These are phyloP conservation scores for Firmiana major DNA, from an alignment of 345 rosid genomes.

Conservation along the genomic window DNA sequence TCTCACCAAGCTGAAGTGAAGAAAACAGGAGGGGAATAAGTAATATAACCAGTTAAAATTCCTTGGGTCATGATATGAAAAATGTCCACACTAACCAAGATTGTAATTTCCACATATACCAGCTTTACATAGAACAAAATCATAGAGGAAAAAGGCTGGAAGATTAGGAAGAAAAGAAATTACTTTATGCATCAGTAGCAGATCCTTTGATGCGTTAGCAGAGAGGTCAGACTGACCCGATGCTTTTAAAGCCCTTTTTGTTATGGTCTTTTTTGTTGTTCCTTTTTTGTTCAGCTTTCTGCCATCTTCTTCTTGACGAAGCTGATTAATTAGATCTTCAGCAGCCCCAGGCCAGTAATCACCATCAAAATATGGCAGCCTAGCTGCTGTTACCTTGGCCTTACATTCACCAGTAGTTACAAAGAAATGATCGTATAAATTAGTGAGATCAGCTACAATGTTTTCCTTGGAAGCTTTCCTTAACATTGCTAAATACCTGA, in stretches of 20 bases:
- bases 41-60: not conserved
- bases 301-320: slow-evolving; percentile 94
- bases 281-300: slow-evolving; percentile 89
- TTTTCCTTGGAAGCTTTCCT: slow-evolving; percentile 83
- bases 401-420: slow-evolving; percentile 76
- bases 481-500: slow-evolving; percentile 90
- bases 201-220: slow-evolving; percentile 85
- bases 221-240: slow-evolving; percentile 93
- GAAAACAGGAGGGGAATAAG: slow-evolving; percentile 4
- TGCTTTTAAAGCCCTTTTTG: slow-evolving; percentile 97
- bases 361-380: slow-evolving; percentile 99
- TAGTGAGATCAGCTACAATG: slow-evolving; percentile 77
- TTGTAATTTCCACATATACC: not conserved
- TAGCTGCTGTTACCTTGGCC: slow-evolving; percentile 94
- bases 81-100: not conserved
- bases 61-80: not conserved
- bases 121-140: not conserved
- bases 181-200: slow-evolving; percentile 95
- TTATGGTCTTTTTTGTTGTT: slow-evolving; percentile 68
- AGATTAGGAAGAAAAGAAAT: slow-evolving; percentile 17
- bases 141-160: slow-evolving; percentile 9
- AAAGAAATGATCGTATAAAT: slow-evolving; percentile 91
- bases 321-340: slow-evolving; percentile 84
- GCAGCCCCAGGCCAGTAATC: slow-evolving; percentile 99
- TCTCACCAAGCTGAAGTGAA: slow-evolving; percentile 89